These are phyloP conservation scores for Eustoma russellianum DNA, from an alignment of 257 asterid species.

Conservation along the genomic window DNA sequence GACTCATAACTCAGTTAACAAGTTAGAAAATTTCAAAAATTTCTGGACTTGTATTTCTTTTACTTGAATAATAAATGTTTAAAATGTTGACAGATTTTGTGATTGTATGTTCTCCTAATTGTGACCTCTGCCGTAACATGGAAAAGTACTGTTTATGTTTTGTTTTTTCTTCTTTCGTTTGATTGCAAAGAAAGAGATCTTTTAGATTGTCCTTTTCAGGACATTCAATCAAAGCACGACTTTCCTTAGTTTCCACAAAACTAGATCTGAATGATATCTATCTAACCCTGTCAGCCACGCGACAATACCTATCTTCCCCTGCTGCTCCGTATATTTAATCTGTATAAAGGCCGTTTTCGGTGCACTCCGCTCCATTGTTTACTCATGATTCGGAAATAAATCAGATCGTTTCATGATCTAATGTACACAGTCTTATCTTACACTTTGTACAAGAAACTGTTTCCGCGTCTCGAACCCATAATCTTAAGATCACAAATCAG, in stretches of 20 bases:
- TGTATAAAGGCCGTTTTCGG: too few relatives aligned
- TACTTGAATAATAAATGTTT: neutral
- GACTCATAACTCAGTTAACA: slow-evolving; percentile 1
- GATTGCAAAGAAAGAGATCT: neutral
- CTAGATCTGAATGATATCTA: slow-evolving; percentile 26
- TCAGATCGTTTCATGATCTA: too few relatives aligned
- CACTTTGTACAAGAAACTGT: too few relatives aligned
- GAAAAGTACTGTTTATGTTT: too few relatives aligned
- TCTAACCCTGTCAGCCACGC: slow-evolving; percentile 21
- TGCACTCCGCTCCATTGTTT: too few relatives aligned
- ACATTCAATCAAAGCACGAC: slow-evolving; percentile 32
- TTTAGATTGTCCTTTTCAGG: neutral
- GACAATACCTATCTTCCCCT: slow-evolving; percentile 10
- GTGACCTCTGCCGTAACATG: too few relatives aligned
- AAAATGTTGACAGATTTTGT: neutral
- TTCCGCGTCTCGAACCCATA: too few relatives aligned
- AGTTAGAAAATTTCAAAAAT: neutral
- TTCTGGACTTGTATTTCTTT: neutral
- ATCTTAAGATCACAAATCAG: too few relatives aligned
- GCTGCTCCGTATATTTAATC: neutral
- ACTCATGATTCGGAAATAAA: too few relatives aligned
- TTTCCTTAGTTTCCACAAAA: slow-evolving; percentile 32
- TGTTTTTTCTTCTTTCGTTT: too few relatives aligned
- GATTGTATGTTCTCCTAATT: too few relatives aligned
- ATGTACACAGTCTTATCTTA: too few relatives aligned